Percentiles rank a stretch among this genome's conserved stretches.
Evolutionary conservation across 257 asterid species (phyloP).

Genomic region (Fraxinus americana): DNA sequence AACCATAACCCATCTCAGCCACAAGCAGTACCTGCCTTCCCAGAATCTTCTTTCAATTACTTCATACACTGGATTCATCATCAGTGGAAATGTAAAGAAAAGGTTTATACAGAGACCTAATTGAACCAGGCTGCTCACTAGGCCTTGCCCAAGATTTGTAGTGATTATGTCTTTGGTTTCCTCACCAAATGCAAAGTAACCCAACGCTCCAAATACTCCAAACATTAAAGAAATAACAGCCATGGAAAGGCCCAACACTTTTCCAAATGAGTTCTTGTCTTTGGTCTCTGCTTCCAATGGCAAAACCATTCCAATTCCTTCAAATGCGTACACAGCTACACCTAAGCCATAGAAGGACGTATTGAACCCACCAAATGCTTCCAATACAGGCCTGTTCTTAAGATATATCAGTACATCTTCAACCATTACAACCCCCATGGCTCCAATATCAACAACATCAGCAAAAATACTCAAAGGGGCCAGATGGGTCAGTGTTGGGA

Average conservation of each 20-base stretch:
- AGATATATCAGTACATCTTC: constrained; percentile 58
- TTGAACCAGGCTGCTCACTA: constrained; percentile 66
- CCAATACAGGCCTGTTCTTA: constrained; percentile 53
- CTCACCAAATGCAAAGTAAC: constrained; percentile 81
- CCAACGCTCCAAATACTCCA: constrained; percentile 68
- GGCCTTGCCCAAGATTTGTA: constrained; percentile 74
- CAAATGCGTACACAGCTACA: constrained; percentile 85
- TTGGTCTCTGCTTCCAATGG: constrained; percentile 81
- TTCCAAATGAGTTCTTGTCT: constrained; percentile 67
- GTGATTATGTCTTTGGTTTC: constrained; percentile 78
- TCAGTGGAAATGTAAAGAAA: constrained; percentile 72
- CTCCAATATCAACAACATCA: constrained; percentile 72
- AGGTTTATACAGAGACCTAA: constrained; percentile 67
- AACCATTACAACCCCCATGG: constrained; percentile 84
- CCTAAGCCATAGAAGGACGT: constrained; percentile 82
- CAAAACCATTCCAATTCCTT: constrained; percentile 85
- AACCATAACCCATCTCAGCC: constrained; percentile 74
- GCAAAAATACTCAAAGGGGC: constrained; percentile 93
- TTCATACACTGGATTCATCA: constrained; percentile 95
- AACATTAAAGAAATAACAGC: constrained; percentile 67
- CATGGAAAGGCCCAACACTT: constrained; percentile 60
- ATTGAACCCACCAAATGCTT: constrained; percentile 66
- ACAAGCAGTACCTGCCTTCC: constrained; percentile 70
- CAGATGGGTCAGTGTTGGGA: constrained; percentile 69
- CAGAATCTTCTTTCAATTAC: constrained; percentile 85